phyloP scores from a whole-genome alignment of 371 early-diverging fungal genomes.

The Choanephora cucurbitarum region DNA sequence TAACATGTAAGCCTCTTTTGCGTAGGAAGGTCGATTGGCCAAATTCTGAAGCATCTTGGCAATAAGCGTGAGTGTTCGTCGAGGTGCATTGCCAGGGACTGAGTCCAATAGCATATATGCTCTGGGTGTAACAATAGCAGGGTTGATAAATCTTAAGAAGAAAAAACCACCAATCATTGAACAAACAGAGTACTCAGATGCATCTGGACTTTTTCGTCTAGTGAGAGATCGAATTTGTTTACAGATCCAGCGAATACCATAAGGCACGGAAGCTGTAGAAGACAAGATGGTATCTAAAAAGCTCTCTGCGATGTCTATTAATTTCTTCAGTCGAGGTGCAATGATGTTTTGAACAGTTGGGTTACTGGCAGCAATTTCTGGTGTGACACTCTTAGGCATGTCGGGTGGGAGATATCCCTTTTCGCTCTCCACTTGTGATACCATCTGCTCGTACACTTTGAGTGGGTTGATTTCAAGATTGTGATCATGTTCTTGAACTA shows the following conservation, averaged over 20 bases:
- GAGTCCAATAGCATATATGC: slow-evolving; percentile 86
- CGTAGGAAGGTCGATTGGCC: slow-evolving; percentile 92
- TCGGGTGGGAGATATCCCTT: slow-evolving; percentile 43
- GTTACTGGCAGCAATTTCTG: slow-evolving; percentile 72
- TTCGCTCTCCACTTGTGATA: slow-evolving; percentile 70
- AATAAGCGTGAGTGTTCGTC: slow-evolving; percentile 79
- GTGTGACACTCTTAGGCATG: slow-evolving; percentile 58
- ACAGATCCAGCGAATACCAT: slow-evolving; percentile 97
- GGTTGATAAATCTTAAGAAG: slow-evolving; percentile 91
- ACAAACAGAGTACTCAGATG: slow-evolving; percentile 80
- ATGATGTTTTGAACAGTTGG: slow-evolving; percentile 76
- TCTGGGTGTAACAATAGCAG: slow-evolving; percentile 92
- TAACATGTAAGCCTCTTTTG: slow-evolving; percentile 93
- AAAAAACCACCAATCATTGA: slow-evolving; percentile 95
- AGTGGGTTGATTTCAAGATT: slow-evolving; percentile 90
- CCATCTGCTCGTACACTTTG: slow-evolving; percentile 67
- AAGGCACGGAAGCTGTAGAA: slow-evolving; percentile 83
- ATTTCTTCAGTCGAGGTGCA: slow-evolving; percentile 68
- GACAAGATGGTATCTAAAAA: slow-evolving; percentile 81
- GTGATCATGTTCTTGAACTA: slow-evolving; percentile 53
- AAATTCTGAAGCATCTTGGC: slow-evolving; percentile 95
- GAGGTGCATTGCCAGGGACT: slow-evolving; percentile 71
- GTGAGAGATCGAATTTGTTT: slow-evolving; percentile 91
- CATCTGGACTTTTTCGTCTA: slow-evolving; percentile 84
- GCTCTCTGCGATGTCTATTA: slow-evolving; percentile 79